Evolutionary conservation across 108 stramenopile species (phyloP).

Genomic region (Skeletonema potamos): DNA sequence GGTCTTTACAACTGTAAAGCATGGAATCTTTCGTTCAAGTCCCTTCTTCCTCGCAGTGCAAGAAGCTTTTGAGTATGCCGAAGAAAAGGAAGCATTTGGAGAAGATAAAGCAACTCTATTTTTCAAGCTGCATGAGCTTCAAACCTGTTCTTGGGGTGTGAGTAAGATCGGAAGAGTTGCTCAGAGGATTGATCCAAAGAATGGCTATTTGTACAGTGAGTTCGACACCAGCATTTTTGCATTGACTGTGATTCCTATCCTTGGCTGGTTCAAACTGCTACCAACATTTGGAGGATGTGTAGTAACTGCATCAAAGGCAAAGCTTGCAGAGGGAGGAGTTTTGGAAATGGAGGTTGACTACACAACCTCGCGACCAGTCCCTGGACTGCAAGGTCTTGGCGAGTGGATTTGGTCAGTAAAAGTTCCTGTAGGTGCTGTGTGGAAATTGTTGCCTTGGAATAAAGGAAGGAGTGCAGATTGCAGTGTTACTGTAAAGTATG

Average conservation of each 20-base stretch:
- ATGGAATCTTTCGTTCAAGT: conserved; percentile 82
- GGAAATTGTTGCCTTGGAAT: conserved; percentile 91
- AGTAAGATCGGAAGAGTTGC: conserved; percentile 89
- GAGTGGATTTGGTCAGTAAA: conserved; percentile 85
- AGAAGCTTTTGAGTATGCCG: conserved; percentile 81
- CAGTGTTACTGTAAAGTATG: conserved; percentile 67
- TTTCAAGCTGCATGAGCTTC: conserved; percentile 93
- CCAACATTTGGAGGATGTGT: conserved; percentile 96
- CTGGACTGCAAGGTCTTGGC: conserved; percentile 75
- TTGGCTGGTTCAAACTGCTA: conserved; percentile 92
- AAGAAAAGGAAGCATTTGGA: conserved; percentile 64
- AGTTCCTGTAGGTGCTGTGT: conserved; percentile 80
- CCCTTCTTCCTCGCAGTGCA: conserved; percentile 91
- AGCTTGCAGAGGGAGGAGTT: conserved; percentile 51
- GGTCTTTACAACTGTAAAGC: conserved; percentile 79
- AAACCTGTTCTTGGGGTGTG: conserved; percentile 91
- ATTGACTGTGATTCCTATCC: conserved; percentile 87
- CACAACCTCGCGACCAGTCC: conserved; percentile 76
- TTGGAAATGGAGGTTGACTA: conserved; percentile 85
- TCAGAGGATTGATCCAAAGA: conserved; percentile 68
- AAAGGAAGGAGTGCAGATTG: conserved; percentile 69
- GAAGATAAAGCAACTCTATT: conserved; percentile 86
- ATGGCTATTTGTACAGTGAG: conserved; percentile 68
- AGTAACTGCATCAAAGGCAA: conserved; percentile 69
- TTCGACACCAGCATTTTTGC: conserved; percentile 81